These are phyloP conservation scores for Phytophthora brassicae DNA, from an alignment of 352 stramenopile genomes.

Conservation along the genomic window DNA sequence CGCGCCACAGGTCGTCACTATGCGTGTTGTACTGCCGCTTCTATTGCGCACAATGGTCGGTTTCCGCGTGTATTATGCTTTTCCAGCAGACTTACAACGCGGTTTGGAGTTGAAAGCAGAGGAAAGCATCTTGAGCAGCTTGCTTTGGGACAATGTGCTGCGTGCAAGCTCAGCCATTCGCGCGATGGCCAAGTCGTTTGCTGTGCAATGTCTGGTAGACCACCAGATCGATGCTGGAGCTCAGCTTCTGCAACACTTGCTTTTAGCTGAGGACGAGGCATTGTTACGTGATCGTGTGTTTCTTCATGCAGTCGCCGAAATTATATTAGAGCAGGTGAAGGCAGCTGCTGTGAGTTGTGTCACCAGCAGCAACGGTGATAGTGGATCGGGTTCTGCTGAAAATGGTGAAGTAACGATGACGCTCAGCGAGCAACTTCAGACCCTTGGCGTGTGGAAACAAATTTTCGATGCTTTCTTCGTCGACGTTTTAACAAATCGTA, in stretches of 20 bases:
- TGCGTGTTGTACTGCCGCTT: conserved; percentile 77
- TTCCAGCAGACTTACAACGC: conserved; percentile 34
- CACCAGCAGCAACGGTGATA: conserved; percentile 13
- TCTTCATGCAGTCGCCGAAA: conserved; percentile 68
- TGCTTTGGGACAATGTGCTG: conserved; percentile 75
- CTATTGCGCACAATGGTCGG: conserved; percentile 61
- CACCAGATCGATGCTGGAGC: conserved; percentile 54
- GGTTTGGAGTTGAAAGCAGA: conserved; percentile 46
- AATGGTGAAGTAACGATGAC: conserved; percentile 36
- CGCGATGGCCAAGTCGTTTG: conserved; percentile 64
- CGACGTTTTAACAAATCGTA: conserved; percentile 36
- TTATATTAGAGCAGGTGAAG: conserved; percentile 59
- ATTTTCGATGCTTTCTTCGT: conserved; percentile 73
- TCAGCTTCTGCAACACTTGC: conserved; percentile 56
- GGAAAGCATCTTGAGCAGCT: conserved; percentile 45
- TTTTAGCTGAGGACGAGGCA: conserved; percentile 64
- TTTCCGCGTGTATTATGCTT: conserved; percentile 50
- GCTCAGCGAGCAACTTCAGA: conserved; percentile 46
- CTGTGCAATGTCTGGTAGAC: conserved; percentile 68
- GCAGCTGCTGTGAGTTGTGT: conserved; percentile 30
- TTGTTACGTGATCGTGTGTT: conserved; percentile 72
- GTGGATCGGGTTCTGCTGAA: conserved; percentile 31
- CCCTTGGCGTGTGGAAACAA: conserved; percentile 53
- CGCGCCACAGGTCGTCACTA: conserved; percentile 75
- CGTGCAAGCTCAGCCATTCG: conserved; percentile 73